Evolutionary conservation across 352 stramenopile species (phyloP).

Genomic region (Globisporangium paroecandrum): DNA sequence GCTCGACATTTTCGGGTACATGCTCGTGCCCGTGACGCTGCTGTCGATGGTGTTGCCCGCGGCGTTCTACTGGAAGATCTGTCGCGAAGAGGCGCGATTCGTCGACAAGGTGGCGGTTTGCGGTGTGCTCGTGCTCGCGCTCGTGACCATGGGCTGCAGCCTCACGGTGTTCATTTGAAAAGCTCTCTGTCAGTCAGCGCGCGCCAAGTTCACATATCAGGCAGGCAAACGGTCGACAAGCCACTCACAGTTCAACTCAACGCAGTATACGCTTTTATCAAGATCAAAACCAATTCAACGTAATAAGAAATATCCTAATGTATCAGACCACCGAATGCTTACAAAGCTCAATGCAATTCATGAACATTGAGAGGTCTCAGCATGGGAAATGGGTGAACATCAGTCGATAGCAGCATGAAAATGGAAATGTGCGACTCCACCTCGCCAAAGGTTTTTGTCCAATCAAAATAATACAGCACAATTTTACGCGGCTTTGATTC

Average conservation of each 20-base stretch:
- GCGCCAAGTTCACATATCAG: background rate
- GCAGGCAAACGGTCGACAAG: background rate
- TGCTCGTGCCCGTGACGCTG: slow-evolving; percentile 58
- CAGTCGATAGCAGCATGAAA: background rate
- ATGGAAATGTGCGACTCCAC: background rate
- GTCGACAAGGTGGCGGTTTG: slow-evolving; percentile 42
- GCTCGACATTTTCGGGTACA: slow-evolving; percentile 58
- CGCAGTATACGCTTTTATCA: background rate
- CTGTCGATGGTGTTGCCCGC: slow-evolving; percentile 60
- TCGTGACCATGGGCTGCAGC: slow-evolving; percentile 48
- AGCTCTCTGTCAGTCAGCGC: too few species aligned
- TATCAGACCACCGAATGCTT: background rate
- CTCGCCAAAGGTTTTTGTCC: background rate
- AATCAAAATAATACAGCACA: background rate
- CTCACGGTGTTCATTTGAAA: slow-evolving; percentile 38
- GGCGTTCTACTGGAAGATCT: slow-evolving; percentile 71
- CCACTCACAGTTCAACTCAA: background rate
- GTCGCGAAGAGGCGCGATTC: slow-evolving; percentile 48
- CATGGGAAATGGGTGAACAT: background rate
- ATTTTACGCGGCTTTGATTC: background rate
- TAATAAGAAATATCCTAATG: slow-evolving; percentile 5
- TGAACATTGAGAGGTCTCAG: background rate
- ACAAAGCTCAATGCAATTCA: background rate
- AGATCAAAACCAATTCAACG: background rate
- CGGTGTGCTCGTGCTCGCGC: slow-evolving; percentile 38